These are phyloP conservation scores for Hyphopichia burtonii DNA, from an alignment of 1,139 yeast species.

Conservation along the genomic window DNA sequence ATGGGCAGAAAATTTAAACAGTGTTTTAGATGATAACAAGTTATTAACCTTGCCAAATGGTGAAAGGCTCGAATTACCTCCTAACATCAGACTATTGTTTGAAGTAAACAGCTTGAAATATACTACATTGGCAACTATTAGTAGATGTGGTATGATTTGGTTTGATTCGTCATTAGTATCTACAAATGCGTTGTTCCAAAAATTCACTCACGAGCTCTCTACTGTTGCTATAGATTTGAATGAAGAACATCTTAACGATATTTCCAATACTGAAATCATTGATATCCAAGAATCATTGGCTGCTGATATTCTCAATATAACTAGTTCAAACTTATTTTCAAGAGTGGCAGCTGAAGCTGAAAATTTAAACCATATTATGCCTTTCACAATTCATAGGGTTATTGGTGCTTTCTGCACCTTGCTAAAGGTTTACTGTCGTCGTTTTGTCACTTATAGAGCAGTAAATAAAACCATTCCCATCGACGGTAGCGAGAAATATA, in stretches of 20 bases:
- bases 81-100: conserved; percentile 64
- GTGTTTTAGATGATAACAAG: conserved; percentile 87
- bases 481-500: conserved; percentile 27
- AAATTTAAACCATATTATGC: conserved; percentile 54
- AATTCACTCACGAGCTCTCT: conserved; percentile 22
- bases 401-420: conserved; percentile 35
- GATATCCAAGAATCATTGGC: conserved; percentile 10
- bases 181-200: conserved; percentile 17
- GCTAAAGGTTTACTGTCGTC: conserved; percentile 24
- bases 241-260: conserved; percentile 8
- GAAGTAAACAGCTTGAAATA: conserved; percentile 67
- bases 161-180: conserved; percentile 39
- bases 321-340: conserved; percentile 6
- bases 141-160: conserved; percentile 92
- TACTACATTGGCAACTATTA: conserved; percentile 89
- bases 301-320: conserved; percentile 5
- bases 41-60: conserved; percentile 85
- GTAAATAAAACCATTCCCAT: conserved; percentile 12
- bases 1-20: conserved; percentile 90
- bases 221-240: conserved; percentile 10
- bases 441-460: conserved; percentile 12
- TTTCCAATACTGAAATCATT: background rate
- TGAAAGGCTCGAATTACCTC: conserved; percentile 71
- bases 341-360: conserved; percentile 14
- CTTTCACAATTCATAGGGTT: conserved; percentile 36